Evolutionary conservation across 2,329 filamentous ascomycete genomes (phyloP).

Genomic region (Daldinia sp.): DNA sequence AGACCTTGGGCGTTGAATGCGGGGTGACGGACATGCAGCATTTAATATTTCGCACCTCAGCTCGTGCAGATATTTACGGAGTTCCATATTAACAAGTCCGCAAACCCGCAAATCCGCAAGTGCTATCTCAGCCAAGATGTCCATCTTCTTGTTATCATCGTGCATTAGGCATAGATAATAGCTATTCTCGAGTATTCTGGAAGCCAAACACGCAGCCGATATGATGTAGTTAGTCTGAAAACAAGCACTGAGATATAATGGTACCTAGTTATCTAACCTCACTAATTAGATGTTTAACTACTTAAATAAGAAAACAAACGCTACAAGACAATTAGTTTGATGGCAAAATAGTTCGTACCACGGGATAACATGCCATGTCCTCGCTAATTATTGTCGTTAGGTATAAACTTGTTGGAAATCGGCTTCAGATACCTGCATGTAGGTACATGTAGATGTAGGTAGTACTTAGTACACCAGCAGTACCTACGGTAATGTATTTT

Average conservation of each 20-base stretch:
- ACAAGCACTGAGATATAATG: background rate
- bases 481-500: slow-evolving; percentile 12
- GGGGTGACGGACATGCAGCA: slow-evolving; percentile 36
- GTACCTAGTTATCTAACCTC: too few species aligned
- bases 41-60: slow-evolving; percentile 24
- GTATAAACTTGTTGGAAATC: background rate
- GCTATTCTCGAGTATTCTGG: background rate
- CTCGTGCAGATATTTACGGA: slow-evolving; percentile 24
- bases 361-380: background rate
- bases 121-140: background rate
- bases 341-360: background rate
- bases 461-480: background rate
- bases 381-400: background rate
- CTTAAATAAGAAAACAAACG: background rate
- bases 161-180: background rate
- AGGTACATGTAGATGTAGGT: too few species aligned
- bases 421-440: background rate
- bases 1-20: slow-evolving; percentile 33
- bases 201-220: slow-evolving; percentile 26
- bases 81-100: slow-evolving; percentile 30
- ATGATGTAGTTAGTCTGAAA: background rate
- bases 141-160: background rate
- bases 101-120: slow-evolving; percentile 17
- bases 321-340: background rate
- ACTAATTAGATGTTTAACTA: background rate